Evolutionary conservation across 306 rosid species (phyloP).

Genomic region (Astragalus glycyphyllos): DNA sequence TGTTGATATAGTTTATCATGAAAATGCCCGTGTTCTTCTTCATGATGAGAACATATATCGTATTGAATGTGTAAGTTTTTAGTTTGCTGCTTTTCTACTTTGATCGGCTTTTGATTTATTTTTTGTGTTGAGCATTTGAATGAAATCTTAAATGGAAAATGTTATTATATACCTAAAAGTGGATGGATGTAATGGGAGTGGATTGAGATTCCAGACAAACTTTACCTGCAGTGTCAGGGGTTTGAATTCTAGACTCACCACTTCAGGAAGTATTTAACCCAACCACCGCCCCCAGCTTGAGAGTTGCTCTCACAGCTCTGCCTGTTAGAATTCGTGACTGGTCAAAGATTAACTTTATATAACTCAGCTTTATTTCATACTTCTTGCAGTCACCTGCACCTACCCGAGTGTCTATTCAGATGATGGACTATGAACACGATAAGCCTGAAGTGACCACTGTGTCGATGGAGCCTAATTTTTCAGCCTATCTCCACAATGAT

Average conservation of each 20-base stretch:
- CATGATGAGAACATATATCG: conserved; percentile 94
- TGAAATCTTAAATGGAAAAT: conserved; percentile 4
- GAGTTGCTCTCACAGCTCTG: conserved; percentile 1
- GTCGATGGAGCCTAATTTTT: conserved; percentile 92
- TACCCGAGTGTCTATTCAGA: conserved; percentile 77
- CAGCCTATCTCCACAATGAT: conserved; percentile 76
- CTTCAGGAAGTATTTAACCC: conserved; percentile 10
- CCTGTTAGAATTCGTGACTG: background rate
- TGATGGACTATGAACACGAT: conserved; percentile 92
- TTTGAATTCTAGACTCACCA: conserved; percentile 23
- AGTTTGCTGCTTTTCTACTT: conserved; percentile 37
- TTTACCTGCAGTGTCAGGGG: conserved; percentile 6
- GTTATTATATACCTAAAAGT: conserved; percentile 18
- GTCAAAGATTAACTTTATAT: conserved; percentile 4
- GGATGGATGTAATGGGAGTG: conserved; percentile 1
- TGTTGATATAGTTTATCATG: conserved; percentile 84
- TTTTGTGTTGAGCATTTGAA: conserved; percentile 17
- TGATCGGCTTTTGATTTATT: too few relatives aligned
- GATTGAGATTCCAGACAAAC: conserved; percentile 21
- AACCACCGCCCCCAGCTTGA: conserved; percentile 6
- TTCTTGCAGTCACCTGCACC: conserved; percentile 68
- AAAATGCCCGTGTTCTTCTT: conserved; percentile 95
- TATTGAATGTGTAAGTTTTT: conserved; percentile 79
- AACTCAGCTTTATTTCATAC: conserved; percentile 19
- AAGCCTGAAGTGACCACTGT: conserved; percentile 96